These are phyloP conservation scores for Coriaria nepalensis DNA, from an alignment of 306 rosid genomes.

Conservation along the genomic window DNA sequence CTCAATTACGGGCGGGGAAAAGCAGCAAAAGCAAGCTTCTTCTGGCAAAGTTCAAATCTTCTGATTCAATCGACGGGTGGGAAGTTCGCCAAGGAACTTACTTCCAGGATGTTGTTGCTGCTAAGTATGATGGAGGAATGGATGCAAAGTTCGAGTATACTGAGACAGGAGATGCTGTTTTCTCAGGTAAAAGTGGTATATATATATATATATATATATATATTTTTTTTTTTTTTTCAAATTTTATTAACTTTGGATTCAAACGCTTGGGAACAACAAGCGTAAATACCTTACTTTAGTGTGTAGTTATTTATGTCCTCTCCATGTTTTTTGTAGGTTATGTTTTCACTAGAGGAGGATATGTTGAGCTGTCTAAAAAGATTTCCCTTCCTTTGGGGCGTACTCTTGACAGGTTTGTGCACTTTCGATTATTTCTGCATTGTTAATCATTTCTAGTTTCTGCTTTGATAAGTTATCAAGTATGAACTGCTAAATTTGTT, in stretches of 20 bases:
- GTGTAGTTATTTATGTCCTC: constrained; percentile 3
- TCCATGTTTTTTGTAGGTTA: constrained; percentile 41
- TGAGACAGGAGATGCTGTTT: constrained; percentile 60
- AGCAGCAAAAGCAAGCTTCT: constrained; percentile 91
- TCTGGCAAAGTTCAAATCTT: constrained; percentile 62
- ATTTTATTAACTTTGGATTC: too few relatives aligned
- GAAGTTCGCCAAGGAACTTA: constrained; percentile 74
- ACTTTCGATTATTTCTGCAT: constrained; percentile 1
- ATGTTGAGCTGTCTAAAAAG: constrained; percentile 72
- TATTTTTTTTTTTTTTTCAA: too few relatives aligned
- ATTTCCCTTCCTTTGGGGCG: constrained; percentile 78
- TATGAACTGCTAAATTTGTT: constrained; percentile 6
- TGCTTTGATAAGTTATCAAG: background rate
- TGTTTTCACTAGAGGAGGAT: constrained; percentile 90
- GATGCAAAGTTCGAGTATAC: constrained; percentile 84
- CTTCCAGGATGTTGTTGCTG: constrained; percentile 69
- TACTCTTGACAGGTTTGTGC: constrained; percentile 77
- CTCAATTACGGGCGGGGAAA: constrained; percentile 84
- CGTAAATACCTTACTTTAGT: too few relatives aligned
- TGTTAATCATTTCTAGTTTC: background rate
- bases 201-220: too few relatives aligned
- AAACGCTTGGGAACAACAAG: too few relatives aligned
- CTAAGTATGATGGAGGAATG: constrained; percentile 97
- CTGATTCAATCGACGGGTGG: constrained; percentile 70
- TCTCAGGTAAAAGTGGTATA: constrained; percentile 45